Percentiles rank a stretch among this genome's conserved stretches.
These are phyloP conservation scores for Pseudocercospora fijiensis DNA, from an alignment of 2,329 filamentous ascomycete genomes.

Conservation along the genomic window DNA sequence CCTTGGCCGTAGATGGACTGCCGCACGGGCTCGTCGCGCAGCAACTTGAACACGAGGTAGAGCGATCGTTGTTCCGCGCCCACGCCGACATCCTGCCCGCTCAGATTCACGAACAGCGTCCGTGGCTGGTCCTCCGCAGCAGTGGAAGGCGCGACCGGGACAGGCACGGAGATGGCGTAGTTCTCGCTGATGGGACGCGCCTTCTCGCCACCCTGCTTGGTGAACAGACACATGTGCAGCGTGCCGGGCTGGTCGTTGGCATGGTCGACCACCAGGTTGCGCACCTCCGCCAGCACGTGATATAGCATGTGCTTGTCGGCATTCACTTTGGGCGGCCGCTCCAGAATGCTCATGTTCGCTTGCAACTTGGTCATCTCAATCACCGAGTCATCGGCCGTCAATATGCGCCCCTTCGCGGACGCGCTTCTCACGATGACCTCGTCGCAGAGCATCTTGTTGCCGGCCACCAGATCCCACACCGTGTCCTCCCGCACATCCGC, in stretches of 20 bases:
- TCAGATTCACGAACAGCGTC: constrained; percentile 85
- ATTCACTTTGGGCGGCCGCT: constrained; percentile 70
- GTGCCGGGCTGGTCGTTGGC: constrained; percentile 73
- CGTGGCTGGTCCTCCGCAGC: constrained; percentile 68
- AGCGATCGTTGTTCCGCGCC: constrained; percentile 65
- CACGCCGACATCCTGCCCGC: constrained; percentile 69
- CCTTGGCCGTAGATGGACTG: constrained; percentile 26
- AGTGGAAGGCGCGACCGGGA: constrained; percentile 68
- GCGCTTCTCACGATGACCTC: constrained; percentile 95
- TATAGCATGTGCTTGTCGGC: constrained; percentile 72
- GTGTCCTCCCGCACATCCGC: constrained; percentile 78
- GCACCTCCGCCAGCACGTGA: constrained; percentile 80
- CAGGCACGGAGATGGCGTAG: constrained; percentile 74
- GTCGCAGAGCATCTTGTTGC: constrained; percentile 90
- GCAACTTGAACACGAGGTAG: constrained; percentile 79
- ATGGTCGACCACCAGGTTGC: constrained; percentile 74
- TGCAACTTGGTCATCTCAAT: constrained; percentile 88
- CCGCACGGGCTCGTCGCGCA: constrained; percentile 55
- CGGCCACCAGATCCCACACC: constrained; percentile 90
- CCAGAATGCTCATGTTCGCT: constrained; percentile 91
- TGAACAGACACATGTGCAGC: constrained; percentile 74
- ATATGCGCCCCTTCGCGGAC: constrained; percentile 73
- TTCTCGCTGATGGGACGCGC: constrained; percentile 75
- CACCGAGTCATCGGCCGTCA: constrained; percentile 90
- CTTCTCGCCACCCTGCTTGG: constrained; percentile 63